Conservation (phyloP, 2,329 filamentous ascomycete species). For the Mycocentrospora acerina region DNA sequence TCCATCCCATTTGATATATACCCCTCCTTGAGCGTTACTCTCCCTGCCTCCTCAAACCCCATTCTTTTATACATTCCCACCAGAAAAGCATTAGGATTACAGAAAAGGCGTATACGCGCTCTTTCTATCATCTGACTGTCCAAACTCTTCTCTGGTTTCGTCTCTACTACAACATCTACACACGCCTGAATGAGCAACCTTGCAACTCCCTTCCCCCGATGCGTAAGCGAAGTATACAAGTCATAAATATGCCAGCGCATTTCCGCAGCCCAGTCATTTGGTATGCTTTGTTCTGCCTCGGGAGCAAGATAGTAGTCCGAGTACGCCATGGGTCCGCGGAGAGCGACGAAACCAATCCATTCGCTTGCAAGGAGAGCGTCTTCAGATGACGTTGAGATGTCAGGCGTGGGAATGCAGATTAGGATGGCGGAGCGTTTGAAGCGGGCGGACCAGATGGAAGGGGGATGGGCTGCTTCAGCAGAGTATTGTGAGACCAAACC, state of each 20-base stretch:
- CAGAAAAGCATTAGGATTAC: conserved; percentile 10
- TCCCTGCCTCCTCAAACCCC: conserved; percentile 14
- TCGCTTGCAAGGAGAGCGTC: conserved; percentile 13
- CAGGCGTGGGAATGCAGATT: conserved; percentile 5
- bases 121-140: neutral
- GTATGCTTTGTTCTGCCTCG: conserved; percentile 11
- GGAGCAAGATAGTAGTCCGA: conserved; percentile 16
- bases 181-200: conserved; percentile 8
- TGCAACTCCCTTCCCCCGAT: conserved; percentile 15
- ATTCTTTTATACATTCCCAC: conserved; percentile 14
- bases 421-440: conserved; percentile 6
- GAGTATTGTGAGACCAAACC: conserved; percentile 13
- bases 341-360: conserved; percentile 20
- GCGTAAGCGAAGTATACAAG: conserved; percentile 13
- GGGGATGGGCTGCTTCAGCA: conserved; percentile 11
- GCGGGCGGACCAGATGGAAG: conserved; percentile 14
- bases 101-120: conserved; percentile 16
- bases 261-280: conserved; percentile 10
- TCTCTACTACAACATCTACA: conserved; percentile 1
- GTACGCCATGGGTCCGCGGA: conserved; percentile 16
- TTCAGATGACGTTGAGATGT: neutral
- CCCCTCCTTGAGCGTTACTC: conserved; percentile 11
- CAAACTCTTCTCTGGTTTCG: neutral
- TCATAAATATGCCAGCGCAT: conserved; percentile 21
- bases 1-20: conserved; percentile 14